These are phyloP conservation scores for Ceratocystiopsis brevicomis DNA, from an alignment of 2,329 filamentous ascomycete genomes.

Conservation along the genomic window DNA sequence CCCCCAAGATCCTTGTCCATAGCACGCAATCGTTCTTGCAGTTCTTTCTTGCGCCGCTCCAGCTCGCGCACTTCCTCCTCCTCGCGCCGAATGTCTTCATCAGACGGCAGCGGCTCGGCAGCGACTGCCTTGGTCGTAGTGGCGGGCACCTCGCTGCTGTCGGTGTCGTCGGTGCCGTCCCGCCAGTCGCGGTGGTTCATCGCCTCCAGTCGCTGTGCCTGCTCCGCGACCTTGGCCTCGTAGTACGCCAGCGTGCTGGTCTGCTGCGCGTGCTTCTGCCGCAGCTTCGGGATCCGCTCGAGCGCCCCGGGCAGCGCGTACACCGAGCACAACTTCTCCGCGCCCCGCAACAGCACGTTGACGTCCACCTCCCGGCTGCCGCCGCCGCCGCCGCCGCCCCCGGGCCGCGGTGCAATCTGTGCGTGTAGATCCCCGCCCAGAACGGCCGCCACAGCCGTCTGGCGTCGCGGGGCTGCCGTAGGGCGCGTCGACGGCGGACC, in stretches of 20 bases:
- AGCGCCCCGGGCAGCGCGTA: constrained; percentile 66
- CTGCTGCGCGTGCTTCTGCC: constrained; percentile 52
- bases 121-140: constrained; percentile 13
- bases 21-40: constrained; percentile 30
- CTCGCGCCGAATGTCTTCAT: constrained; percentile 49
- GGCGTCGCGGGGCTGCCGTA: constrained; percentile 37
- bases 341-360: constrained; percentile 64
- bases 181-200: constrained; percentile 46
- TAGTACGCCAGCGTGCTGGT: constrained; percentile 60
- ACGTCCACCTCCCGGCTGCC: constrained; percentile 60
- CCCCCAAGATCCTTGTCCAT: constrained; percentile 39
- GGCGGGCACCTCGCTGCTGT: constrained; percentile 29
- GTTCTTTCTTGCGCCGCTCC: constrained; percentile 35
- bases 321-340: constrained; percentile 75
- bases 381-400: constrained; percentile 25
- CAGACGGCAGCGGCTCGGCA: constrained; percentile 27
- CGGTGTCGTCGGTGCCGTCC: constrained; percentile 31
- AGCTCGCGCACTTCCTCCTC: constrained; percentile 45
- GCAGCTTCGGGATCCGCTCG: constrained; percentile 55
- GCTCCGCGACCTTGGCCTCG: constrained; percentile 60
- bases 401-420: constrained; percentile 42
- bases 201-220: constrained; percentile 51
- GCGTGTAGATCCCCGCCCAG: constrained; percentile 75
- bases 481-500: constrained; percentile 26
- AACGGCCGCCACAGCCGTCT: constrained; percentile 77